Evolutionary conservation across 2,329 filamentous ascomycete genomes (phyloP), one percentile per base, ranked within the genome.

Genomic region (Trichophyton schoenleinii): DNA sequence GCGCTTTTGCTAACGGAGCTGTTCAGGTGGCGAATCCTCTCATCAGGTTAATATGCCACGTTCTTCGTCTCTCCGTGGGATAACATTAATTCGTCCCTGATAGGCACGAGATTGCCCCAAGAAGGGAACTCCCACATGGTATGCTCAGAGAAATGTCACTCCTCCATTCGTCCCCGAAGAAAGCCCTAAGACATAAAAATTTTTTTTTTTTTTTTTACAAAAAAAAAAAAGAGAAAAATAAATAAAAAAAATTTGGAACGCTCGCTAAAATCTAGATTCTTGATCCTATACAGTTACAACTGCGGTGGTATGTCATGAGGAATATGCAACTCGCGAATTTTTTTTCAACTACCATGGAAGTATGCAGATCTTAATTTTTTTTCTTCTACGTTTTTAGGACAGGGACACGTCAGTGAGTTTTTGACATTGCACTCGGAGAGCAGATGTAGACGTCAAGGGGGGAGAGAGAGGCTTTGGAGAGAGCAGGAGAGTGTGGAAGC

Each of bases 21-120:
- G 58, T 63, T 61, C 75, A 89, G 87, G 87, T 79, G 87, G 87
- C 76, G 84, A 87, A 74, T 80, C 82, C 67, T 83, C 82, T 69
- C 87, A 90, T 75, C 86, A 89, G 85, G 86, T 88, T 86, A 78
- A 78, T 70, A 70, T 67, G 63, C 78, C 70, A 68, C 66, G 64
- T 64, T 66, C 62, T 63, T 60, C 60, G 53, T 58, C 58, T 63
- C 48, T 53, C 63, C 59, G 57, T 60, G 61, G 60, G 58, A 64
- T 60, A 62, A 52, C 59, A 61, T 65, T 65, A 63, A 66, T 64
- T 57, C 64, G 59, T 55, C 53, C 62, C 61, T 62, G 60, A 65
- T 67, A 90, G 88, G 88, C 88, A 71, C 87, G 88, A 71, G 88
- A 92, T 72, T 94, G 89, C 82, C 89, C 89, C 71, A 89, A 85